These are phyloP conservation scores for Melastoma candidum DNA, from an alignment of 441 rosid species.

Conservation along the genomic window DNA sequence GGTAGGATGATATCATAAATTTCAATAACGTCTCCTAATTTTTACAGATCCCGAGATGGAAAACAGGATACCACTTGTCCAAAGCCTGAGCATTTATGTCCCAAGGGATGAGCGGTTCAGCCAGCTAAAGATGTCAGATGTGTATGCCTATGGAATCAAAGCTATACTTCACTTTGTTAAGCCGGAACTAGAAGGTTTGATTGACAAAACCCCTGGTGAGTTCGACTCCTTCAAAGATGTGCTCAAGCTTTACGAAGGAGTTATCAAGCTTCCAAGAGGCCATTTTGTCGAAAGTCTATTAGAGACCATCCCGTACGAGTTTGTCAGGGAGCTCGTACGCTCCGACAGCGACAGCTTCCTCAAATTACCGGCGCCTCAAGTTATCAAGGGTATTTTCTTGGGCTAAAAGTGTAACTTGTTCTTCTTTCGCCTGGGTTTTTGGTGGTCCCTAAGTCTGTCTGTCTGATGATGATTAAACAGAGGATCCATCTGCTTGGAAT, in stretches of 20 bases:
- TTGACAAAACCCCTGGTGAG: slow-evolving; percentile 1
- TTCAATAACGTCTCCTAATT: background rate
- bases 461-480: slow-evolving; percentile 3
- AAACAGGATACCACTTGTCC: background rate
- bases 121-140: slow-evolving; percentile 23
- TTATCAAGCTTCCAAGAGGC: slow-evolving; percentile 4
- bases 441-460: background rate
- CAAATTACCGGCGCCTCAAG: slow-evolving; percentile 1
- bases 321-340: slow-evolving; percentile 7
- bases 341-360: slow-evolving; percentile 2
- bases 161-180: slow-evolving; percentile 33
- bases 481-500: slow-evolving; percentile 6
- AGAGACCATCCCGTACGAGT: background rate
- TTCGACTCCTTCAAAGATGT: slow-evolving; percentile 6
- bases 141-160: slow-evolving; percentile 39
- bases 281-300: background rate
- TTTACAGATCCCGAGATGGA: slow-evolving; percentile 3
- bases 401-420: background rate
- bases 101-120: slow-evolving; percentile 6
- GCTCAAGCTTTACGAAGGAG: slow-evolving; percentile 6
- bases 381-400: slow-evolving; percentile 2
- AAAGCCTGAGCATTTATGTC: slow-evolving; percentile 5
- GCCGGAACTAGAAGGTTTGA: slow-evolving; percentile 18
- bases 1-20: background rate
- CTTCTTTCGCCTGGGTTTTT: background rate